phyloP scores from a whole-genome alignment of 1,139 yeast genomes.

The Hanseniaspora gamundiae region DNA sequence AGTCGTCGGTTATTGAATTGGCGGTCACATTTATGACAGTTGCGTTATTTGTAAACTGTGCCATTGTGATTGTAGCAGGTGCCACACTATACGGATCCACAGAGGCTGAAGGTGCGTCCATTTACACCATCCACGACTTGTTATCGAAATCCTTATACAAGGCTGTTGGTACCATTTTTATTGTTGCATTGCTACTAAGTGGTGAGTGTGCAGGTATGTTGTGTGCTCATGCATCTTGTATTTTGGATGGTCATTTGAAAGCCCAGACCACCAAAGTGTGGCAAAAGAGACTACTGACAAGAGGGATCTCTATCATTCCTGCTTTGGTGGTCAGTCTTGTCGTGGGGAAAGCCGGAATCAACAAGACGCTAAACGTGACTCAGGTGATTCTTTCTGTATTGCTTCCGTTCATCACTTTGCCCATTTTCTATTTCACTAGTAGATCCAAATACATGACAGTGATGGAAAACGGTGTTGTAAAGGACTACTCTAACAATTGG shows the following conservation, averaged over 20 bases:
- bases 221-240: constrained; percentile 56
- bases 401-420: constrained; percentile 33
- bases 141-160: constrained; percentile 48
- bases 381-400: constrained; percentile 34
- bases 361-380: constrained; percentile 30
- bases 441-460: constrained; percentile 19
- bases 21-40: constrained; percentile 56
- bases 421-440: constrained; percentile 35
- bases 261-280: constrained; percentile 35
- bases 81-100: constrained; percentile 54
- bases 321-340: constrained; percentile 38
- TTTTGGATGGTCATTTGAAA: constrained; percentile 56
- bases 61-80: constrained; percentile 68
- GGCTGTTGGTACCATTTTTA: constrained; percentile 65
- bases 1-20: constrained; percentile 54
- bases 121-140: constrained; percentile 55
- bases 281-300: constrained; percentile 59
- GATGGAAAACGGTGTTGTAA: constrained; percentile 11
- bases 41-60: constrained; percentile 69
- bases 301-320: constrained; percentile 62
- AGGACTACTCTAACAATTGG: constrained; percentile 46
- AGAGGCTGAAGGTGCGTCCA: constrained; percentile 61
- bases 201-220: constrained; percentile 80
- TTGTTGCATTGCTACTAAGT: constrained; percentile 60
- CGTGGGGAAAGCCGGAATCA: constrained; percentile 2